phyloP scores from a whole-genome alignment of 306 rosid species.

The Castanea crenata region DNA sequence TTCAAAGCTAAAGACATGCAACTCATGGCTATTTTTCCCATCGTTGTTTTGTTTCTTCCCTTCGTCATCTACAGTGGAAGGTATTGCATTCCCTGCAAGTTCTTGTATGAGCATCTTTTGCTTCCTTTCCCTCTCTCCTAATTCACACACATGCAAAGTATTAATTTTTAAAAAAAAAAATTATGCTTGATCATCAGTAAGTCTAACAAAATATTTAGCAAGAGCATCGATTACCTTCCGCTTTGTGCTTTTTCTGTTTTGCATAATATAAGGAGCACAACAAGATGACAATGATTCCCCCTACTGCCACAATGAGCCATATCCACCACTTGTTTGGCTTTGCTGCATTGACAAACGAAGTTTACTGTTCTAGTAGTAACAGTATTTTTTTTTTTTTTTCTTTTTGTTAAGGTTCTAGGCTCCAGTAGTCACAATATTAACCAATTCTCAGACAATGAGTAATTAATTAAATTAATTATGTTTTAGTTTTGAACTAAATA shows the following conservation, averaged over 20 bases:
- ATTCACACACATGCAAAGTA: too few relatives aligned
- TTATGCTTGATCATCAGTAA: too few relatives aligned
- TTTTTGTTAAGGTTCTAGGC: too few relatives aligned
- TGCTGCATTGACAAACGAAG: neutral
- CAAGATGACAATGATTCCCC: neutral
- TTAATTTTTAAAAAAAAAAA: too few relatives aligned
- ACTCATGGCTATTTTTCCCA: slow-evolving; percentile 9
- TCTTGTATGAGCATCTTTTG: slow-evolving; percentile 17
- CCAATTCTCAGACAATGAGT: too few relatives aligned
- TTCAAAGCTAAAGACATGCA: slow-evolving; percentile 27
- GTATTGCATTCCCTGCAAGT: slow-evolving; percentile 2
- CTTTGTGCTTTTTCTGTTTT: too few relatives aligned
- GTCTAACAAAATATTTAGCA: neutral
- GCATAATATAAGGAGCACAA: too few relatives aligned
- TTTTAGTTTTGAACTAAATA: too few relatives aligned
- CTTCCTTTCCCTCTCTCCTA: neutral
- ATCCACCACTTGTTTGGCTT: slow-evolving; percentile 21
- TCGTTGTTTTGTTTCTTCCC: neutral
- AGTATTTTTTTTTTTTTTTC: too few relatives aligned
- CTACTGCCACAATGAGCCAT: slow-evolving; percentile 25
- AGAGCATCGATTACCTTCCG: neutral
- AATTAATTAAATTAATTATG: too few relatives aligned
- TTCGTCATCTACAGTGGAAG: neutral
- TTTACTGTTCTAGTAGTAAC: too few relatives aligned
- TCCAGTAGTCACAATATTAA: too few relatives aligned